Evolutionary conservation across 805 yeast genomes (phyloP).

Genomic region (Spathaspora gorwiae): DNA sequence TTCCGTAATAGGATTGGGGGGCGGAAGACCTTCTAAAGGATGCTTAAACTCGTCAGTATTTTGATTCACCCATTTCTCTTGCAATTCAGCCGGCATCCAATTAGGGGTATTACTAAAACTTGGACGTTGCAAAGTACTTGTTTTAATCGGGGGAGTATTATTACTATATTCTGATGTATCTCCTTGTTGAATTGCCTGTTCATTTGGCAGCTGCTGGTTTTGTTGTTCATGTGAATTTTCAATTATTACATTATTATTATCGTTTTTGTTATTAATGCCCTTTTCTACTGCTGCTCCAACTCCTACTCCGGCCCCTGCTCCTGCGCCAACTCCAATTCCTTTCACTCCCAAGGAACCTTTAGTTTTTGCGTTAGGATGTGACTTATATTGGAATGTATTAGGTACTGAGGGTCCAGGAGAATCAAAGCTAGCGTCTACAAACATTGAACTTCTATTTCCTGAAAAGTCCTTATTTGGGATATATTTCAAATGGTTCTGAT

Average conservation of each 20-base stretch:
- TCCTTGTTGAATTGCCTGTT: background rate
- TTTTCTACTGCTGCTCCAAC: background rate
- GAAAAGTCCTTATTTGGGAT: constrained; percentile 29
- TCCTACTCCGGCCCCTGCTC: too few relatives aligned
- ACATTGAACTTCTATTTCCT: constrained; percentile 12
- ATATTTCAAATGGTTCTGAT: constrained; percentile 31
- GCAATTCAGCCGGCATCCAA: constrained; percentile 41
- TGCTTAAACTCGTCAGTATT: background rate
- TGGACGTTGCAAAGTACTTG: constrained; percentile 17
- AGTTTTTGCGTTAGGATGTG: constrained; percentile 43
- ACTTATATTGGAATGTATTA: constrained; percentile 40
- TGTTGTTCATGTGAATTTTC: background rate
- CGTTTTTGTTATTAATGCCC: background rate
- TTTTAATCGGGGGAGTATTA: constrained; percentile 15
- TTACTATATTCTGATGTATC: background rate
- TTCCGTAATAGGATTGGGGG: background rate
- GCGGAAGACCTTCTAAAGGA: background rate
- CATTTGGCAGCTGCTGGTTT: background rate
- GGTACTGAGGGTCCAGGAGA: constrained; percentile 30
- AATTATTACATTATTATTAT: background rate
- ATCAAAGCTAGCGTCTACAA: background rate
- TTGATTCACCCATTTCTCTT: constrained; percentile 25
- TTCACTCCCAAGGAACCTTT: constrained; percentile 23
- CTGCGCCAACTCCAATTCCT: too few relatives aligned
- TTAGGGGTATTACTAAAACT: constrained; percentile 24